Evolutionary conservation across 495 filamentous ascomycete genomes (phyloP).

Genomic region (Talaromyces liani): DNA sequence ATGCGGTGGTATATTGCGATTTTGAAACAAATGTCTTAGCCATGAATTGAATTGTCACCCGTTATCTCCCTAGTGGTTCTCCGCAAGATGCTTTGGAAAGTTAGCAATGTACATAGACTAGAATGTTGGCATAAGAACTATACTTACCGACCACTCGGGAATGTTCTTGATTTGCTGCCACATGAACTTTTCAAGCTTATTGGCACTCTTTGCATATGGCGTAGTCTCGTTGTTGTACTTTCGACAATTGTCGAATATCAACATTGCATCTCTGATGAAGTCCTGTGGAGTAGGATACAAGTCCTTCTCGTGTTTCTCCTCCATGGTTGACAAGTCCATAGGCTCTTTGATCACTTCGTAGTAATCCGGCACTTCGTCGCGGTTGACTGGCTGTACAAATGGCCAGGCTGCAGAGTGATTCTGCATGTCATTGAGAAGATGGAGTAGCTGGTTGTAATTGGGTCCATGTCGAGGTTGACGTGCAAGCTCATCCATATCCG

Average conservation of each 20-base stretch:
- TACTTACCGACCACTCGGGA: constrained; percentile 86
- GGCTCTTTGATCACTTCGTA: constrained; percentile 98
- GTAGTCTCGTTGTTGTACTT: constrained; percentile 95
- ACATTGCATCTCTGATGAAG: constrained; percentile 81
- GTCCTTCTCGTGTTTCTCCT: constrained; percentile 89
- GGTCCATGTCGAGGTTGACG: constrained; percentile 96
- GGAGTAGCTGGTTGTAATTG: constrained; percentile 87
- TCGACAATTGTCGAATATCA: constrained; percentile 93
- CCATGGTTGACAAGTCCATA: constrained; percentile 96
- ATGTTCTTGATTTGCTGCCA: constrained; percentile 87
- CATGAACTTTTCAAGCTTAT: constrained; percentile 95
- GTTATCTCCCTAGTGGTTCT: constrained; percentile 27
- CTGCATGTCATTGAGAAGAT: constrained; percentile 91
- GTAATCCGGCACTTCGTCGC: constrained; percentile 92
- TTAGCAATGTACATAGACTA: background rate
- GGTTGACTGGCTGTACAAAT: constrained; percentile 88
- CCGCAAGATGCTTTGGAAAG: constrained; percentile 37
- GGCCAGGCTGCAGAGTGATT: constrained; percentile 91
- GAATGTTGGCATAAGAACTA: background rate
- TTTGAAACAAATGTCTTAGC: constrained; percentile 1
- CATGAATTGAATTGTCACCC: background rate
- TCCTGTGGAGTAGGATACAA: constrained; percentile 87
- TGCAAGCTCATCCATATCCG: constrained; percentile 94
- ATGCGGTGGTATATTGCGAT: constrained; percentile 1
- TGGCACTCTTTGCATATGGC: constrained; percentile 90